Percentiles rank a stretch among this genome's conserved stretches.
Conservation (phyloP, 2,329 filamentous ascomycete genomes). For the Trichoderma brevicompactum region DNA sequence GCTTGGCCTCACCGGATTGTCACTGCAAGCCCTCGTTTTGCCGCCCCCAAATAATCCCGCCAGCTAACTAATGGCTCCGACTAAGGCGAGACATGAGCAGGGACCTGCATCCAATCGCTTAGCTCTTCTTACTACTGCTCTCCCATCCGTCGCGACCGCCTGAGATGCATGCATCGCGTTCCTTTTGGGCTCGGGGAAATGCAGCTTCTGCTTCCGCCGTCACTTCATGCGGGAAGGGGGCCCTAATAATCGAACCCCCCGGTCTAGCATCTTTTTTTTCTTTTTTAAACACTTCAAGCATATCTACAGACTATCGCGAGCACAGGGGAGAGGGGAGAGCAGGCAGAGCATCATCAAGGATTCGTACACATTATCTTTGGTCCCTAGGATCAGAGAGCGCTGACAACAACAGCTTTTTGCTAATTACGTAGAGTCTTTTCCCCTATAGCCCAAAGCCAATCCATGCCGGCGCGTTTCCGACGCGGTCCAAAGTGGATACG, state of each 20-base stretch:
- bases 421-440: slow-evolving; percentile 22
- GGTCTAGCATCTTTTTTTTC: neutral
- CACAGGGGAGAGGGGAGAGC: neutral
- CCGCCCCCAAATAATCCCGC: neutral
- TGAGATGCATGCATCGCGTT: slow-evolving; percentile 1
- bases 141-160: neutral
- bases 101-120: slow-evolving; percentile 9
- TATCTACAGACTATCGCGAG: neutral
- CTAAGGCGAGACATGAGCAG: slow-evolving; percentile 5
- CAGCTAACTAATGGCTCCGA: too few relatives aligned
- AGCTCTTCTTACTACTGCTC: neutral
- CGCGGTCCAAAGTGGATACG: slow-evolving; percentile 9
- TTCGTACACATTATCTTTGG: slow-evolving; percentile 26
- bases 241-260: neutral
- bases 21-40: too few relatives aligned
- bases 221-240: neutral
- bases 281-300: neutral
- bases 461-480: slow-evolving; percentile 12
- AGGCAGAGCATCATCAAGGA: slow-evolving; percentile 18
- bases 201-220: slow-evolving; percentile 13
- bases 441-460: slow-evolving; percentile 17
- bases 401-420: slow-evolving; percentile 20
- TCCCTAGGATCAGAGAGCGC: slow-evolving; percentile 19
- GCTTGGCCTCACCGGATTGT: neutral
- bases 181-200: neutral